Base-by-base conservation (phyloP, 768 basidiomycete species). In the Kwoniella pini region DNA sequence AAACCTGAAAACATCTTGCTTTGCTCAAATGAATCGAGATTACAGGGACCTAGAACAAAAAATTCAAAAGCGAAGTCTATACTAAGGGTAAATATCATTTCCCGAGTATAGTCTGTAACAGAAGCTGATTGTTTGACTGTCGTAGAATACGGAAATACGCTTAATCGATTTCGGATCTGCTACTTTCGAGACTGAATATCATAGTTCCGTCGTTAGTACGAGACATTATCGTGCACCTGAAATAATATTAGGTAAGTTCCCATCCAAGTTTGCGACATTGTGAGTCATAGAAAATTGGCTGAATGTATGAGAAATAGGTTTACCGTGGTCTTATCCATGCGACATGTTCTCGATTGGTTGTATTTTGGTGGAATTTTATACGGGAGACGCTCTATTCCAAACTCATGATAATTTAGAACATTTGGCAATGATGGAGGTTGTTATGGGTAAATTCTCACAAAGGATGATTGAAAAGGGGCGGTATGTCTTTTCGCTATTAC, bases 391-490 rank as follows among this genome's bases (percentile, higher is more conserved):
- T 7, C 84, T 99, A n/a, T 99, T 96, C 81, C 96, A 99, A 79
- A 98, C 96, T 0, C 96, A 98, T 72, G 95, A 98, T 80, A 98
- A 99, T 77, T 84, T 98, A 9, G 96, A 99, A 78, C 96, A 99
- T 79, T 85, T 99, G 13, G 96, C 95, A 39, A 99, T 99, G 96
- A 99, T 99, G 96, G 94, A 98, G 77, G 88, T 90, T 77, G 96
- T 98, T 38, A 97, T 98, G 90, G 95, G 95, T 60, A 90, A 89
- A 81, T 94, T 98, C 88, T 91, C 94, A 0, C 87, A 89, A 51
- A 86, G 87, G 4, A 91, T 95, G 53, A 57, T 72, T n/a, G 69
- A 75, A 22, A 63, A 68, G 54, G 79, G 74, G 33, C 50, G 60
- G 77, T 77, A 48, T 54, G 75, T 68, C 5, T 24, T 21, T 10